A percentile compares a stretch with the other conserved stretches of the same genome.
phyloP scores from a whole-genome alignment of 768 basidiomycete species.

The Lyophyllum decastes region DNA sequence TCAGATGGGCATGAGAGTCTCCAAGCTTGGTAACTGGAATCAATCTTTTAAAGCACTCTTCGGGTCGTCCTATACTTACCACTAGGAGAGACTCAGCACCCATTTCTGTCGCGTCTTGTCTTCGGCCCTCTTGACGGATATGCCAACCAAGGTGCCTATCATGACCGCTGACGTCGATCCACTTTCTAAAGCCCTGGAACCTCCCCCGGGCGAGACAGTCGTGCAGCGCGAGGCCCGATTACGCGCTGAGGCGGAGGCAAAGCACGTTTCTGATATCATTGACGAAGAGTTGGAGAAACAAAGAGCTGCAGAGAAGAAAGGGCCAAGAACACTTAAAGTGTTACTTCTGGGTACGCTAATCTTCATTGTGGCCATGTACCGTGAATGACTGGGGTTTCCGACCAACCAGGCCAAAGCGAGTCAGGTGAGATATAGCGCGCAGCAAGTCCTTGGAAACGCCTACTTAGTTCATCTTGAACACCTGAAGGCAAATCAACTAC shows the following conservation, averaged over 20 bases:
- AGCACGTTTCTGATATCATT: conserved; percentile 59
- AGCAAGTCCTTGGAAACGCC: background rate
- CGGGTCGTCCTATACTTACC: background rate
- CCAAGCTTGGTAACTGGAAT: background rate
- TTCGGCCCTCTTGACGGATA: background rate
- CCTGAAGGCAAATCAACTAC: conserved; percentile 76
- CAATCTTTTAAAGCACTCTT: background rate
- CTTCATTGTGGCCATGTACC: background rate
- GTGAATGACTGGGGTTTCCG: background rate
- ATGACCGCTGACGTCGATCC: conserved; percentile 43
- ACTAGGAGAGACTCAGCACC: background rate
- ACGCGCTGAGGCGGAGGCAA: conserved; percentile 50
- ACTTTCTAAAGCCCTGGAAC: conserved; percentile 45
- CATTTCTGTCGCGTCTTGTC: background rate
- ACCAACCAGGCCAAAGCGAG: conserved; percentile 69
- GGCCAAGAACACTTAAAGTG: conserved; percentile 54
- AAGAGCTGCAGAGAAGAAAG: conserved; percentile 47
- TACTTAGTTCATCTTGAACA: background rate
- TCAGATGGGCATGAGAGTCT: background rate
- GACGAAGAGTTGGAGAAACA: conserved; percentile 61
- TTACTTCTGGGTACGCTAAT: conserved; percentile 54
- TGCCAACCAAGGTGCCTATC: conserved; percentile 3
- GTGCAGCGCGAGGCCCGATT: conserved; percentile 46
- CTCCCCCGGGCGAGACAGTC: conserved; percentile 52
- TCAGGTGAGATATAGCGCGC: conserved; percentile 53